phyloP scores from a whole-genome alignment of 441 rosid species.

The Pelargonium australe region DNA sequence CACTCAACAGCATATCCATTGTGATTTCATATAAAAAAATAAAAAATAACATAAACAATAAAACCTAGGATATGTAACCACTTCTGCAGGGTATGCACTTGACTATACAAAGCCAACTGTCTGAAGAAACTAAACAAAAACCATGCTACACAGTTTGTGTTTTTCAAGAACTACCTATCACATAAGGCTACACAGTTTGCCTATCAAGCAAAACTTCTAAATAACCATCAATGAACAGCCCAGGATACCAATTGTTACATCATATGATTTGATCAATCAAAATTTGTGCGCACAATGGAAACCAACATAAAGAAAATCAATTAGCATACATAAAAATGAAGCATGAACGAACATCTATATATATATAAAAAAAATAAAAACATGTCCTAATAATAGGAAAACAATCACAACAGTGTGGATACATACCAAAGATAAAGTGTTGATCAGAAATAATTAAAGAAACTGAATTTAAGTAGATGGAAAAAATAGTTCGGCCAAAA shows the following conservation, averaged over 20 bases:
- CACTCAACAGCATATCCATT: conserved; percentile 4
- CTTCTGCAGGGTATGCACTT: not conserved
- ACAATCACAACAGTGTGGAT: not conserved
- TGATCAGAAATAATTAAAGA: not conserved
- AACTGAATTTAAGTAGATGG: not conserved
- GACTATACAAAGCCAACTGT: not conserved
- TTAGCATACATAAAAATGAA: not conserved
- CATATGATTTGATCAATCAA: not conserved
- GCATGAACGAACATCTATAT: not conserved
- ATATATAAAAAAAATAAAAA: not conserved
- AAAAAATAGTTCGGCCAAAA: not conserved
- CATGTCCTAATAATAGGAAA: not conserved
- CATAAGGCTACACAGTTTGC: not conserved
- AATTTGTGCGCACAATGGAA: not conserved
- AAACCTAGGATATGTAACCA: not conserved
- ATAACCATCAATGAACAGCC: not conserved
- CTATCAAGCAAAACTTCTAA: not conserved
- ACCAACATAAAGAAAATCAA: not conserved
- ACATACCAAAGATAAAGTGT: not conserved
- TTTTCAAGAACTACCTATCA: not conserved
- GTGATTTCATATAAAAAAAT: not conserved
- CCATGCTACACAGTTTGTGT: not conserved
- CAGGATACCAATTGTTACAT: not conserved
- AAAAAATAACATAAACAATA: not conserved
- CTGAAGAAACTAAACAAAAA: not conserved